A percentile compares a stretch with the other conserved stretches of the same genome.
phyloP scores from a whole-genome alignment of 2,329 filamentous ascomycete genomes.

The Aspergillus felis region DNA sequence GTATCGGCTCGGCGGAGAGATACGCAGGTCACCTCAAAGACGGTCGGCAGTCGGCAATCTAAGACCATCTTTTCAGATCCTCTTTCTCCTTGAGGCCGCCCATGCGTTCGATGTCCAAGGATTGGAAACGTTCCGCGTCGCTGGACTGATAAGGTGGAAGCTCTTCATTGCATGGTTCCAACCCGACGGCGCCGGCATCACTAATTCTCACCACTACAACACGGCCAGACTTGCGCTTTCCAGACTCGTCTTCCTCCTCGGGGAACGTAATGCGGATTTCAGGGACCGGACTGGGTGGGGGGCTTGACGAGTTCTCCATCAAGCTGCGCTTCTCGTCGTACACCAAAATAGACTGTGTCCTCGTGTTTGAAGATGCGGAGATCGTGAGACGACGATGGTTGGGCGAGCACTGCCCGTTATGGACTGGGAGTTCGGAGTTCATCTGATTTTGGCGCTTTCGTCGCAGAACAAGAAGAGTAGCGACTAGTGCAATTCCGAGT shows the following conservation, averaged over 20 bases:
- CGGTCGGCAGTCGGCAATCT: conserved; percentile 7
- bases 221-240: conserved; percentile 75
- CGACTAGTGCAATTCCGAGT: conserved; percentile 64
- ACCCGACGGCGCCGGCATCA: conserved; percentile 76
- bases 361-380: conserved; percentile 47
- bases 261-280: conserved; percentile 99
- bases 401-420: conserved; percentile 57
- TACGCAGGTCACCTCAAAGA: conserved; percentile 2
- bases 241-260: conserved; percentile 76
- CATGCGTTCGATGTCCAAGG: conserved; percentile 89
- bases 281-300: conserved; percentile 79
- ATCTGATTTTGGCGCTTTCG: conserved; percentile 56
- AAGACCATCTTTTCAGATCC: conserved; percentile 34
- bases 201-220: conserved; percentile 90
- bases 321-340: conserved; percentile 77
- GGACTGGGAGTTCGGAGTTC: conserved; percentile 58
- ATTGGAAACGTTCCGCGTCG: conserved; percentile 76
- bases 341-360: conserved; percentile 68
- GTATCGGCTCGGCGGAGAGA: conserved; percentile 10
- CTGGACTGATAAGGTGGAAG: conserved; percentile 88
- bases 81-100: conserved; percentile 93
- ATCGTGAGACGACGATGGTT: conserved; percentile 57
- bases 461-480: conserved; percentile 68
- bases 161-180: conserved; percentile 77
- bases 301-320: conserved; percentile 69